Conservation (phyloP, 2,329 filamentous ascomycete genomes). For the Delphinella strobiligena region DNA sequence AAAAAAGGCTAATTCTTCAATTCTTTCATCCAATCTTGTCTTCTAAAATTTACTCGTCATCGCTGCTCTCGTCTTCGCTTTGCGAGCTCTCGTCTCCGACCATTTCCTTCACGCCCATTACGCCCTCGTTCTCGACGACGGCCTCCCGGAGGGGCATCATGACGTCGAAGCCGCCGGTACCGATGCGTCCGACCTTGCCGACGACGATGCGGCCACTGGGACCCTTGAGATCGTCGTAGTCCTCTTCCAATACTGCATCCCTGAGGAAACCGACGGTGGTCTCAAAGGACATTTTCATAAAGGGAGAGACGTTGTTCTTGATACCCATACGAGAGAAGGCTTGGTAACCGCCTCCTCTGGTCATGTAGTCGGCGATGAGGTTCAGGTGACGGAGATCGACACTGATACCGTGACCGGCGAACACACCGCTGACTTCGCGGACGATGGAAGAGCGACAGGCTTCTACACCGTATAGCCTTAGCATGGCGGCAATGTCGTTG, state of each 20-base stretch:
- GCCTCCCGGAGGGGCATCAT: slow-evolving; percentile 28
- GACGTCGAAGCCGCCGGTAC: slow-evolving; percentile 88
- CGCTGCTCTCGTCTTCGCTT: slow-evolving; percentile 5
- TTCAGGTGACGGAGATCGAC: slow-evolving; percentile 90
- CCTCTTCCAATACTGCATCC: slow-evolving; percentile 80
- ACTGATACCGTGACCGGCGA: slow-evolving; percentile 78
- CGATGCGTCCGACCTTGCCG: slow-evolving; percentile 68
- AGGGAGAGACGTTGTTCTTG: slow-evolving; percentile 71
- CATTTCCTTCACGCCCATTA: slow-evolving; percentile 4
- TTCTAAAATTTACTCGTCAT: slow-evolving; percentile 4
- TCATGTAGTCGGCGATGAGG: slow-evolving; percentile 96
- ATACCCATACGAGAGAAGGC: slow-evolving; percentile 89
- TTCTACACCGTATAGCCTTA: slow-evolving; percentile 82
- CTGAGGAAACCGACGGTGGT: slow-evolving; percentile 89
- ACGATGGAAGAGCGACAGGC: slow-evolving; percentile 82
- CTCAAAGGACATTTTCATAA: slow-evolving; percentile 99
- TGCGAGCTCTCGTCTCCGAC: slow-evolving; percentile 6
- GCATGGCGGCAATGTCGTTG: slow-evolving; percentile 82
- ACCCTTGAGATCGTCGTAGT: slow-evolving; percentile 76
- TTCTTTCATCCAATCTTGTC: not conserved
- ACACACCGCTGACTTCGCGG: slow-evolving; percentile 72
- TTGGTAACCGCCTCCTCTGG: slow-evolving; percentile 75
- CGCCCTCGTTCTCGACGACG: not conserved
- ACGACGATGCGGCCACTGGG: slow-evolving; percentile 83
- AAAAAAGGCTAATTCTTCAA: no score